These are phyloP conservation scores for Pterocarpus santalinus DNA, from an alignment of 306 rosid species.

Conservation along the genomic window DNA sequence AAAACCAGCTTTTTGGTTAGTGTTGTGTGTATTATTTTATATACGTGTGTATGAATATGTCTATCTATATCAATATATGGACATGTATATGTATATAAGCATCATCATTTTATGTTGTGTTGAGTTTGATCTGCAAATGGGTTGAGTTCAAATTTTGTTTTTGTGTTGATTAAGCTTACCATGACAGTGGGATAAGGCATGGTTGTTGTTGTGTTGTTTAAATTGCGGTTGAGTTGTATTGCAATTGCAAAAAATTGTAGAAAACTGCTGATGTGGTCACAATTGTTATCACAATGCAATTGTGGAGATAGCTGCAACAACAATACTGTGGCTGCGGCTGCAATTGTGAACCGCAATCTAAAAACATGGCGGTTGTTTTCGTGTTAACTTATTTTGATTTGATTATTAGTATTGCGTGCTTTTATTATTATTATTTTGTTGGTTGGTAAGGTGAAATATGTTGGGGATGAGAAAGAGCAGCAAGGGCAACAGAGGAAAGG, in stretches of 20 bases:
- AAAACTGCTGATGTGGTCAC: too few relatives aligned
- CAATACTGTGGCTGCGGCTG: too few relatives aligned
- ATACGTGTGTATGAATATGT: too few relatives aligned
- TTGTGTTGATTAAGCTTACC: too few relatives aligned
- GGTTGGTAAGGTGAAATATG: slow-evolving; percentile 78
- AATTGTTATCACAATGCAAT: too few relatives aligned
- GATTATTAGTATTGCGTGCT: not conserved
- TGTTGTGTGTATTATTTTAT: not conserved
- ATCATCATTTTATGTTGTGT: not conserved
- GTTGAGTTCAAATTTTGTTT: not conserved
- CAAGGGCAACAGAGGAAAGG: slow-evolving; percentile 54
- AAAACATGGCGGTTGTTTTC: too few relatives aligned
- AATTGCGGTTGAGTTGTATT: too few relatives aligned
- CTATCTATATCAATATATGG: not conserved
- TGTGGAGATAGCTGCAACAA: too few relatives aligned
- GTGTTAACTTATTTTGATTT: not conserved
- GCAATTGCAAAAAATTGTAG: too few relatives aligned
- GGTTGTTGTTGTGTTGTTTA: too few relatives aligned
- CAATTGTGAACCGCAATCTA: too few relatives aligned
- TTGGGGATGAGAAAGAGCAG: slow-evolving; percentile 65
- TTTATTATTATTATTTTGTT: not conserved
- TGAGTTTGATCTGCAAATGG: not conserved
- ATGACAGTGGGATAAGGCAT: too few relatives aligned
- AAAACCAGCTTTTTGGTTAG: slow-evolving; percentile 91
- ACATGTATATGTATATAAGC: not conserved